A percentile compares a stretch with the other conserved stretches of the same genome.
Conservation (phyloP, 1,284 basidiomycete genomes). For the Leccinum solheimii region DNA sequence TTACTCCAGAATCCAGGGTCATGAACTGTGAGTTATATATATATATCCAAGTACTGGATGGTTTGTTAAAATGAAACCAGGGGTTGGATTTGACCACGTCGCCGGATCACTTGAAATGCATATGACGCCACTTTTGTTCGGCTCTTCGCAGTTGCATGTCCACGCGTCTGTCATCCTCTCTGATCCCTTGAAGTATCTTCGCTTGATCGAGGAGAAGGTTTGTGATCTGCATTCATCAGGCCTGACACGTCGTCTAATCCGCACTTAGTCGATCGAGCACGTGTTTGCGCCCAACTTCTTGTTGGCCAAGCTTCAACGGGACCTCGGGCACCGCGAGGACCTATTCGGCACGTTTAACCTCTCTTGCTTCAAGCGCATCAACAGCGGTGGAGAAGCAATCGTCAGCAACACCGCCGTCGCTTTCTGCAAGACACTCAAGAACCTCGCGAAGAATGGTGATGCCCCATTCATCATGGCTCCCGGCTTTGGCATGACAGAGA, state of each 20-base stretch:
- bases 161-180: conserved; percentile 31
- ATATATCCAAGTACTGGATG: not conserved
- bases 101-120: conserved; percentile 35
- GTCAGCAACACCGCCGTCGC: conserved; percentile 40
- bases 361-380: conserved; percentile 26
- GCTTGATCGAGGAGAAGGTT: conserved; percentile 27
- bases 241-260: not conserved
- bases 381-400: conserved; percentile 43
- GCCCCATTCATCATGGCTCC: conserved; percentile 37
- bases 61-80: not conserved
- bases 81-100: conserved; percentile 38
- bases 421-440: conserved; percentile 37
- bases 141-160: conserved; percentile 29
- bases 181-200: conserved; percentile 24
- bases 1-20: conserved; percentile 30
- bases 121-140: conserved; percentile 25
- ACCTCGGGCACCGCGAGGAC: conserved; percentile 27
- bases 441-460: conserved; percentile 30
- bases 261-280: conserved; percentile 20
- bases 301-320: conserved; percentile 38
- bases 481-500: conserved; percentile 50
- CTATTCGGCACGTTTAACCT: conserved; percentile 26
- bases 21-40: conserved; percentile 29
- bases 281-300: conserved; percentile 45
- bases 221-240: not conserved